These are phyloP conservation scores for Yamadazyma dushanensis DNA, from an alignment of 1,139 yeast genomes.

Conservation along the genomic window DNA sequence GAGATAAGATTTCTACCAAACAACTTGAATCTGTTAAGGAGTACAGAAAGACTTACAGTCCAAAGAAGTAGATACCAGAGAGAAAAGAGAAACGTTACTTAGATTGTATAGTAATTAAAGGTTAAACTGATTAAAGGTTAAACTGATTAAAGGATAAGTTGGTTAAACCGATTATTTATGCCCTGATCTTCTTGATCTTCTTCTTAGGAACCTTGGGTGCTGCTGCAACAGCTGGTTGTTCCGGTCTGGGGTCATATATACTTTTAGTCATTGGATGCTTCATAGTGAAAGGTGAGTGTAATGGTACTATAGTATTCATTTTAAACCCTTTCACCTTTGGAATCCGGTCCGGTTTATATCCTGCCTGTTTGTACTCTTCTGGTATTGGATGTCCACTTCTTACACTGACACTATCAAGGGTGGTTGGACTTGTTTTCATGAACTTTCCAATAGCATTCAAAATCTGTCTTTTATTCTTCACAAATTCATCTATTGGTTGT, in stretches of 20 bases:
- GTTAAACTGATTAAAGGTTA: not conserved
- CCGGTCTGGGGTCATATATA: constrained; percentile 60
- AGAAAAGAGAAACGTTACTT: constrained; percentile 2
- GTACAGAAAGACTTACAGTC: constrained; percentile 57
- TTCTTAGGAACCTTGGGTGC: constrained; percentile 52
- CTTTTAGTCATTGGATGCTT: constrained; percentile 83
- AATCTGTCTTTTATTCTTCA: constrained; percentile 65
- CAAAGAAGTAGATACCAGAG: constrained; percentile 20
- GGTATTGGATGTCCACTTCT: constrained; percentile 58
- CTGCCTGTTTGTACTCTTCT: constrained; percentile 50
- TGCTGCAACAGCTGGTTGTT: constrained; percentile 35
- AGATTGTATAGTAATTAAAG: not conserved
- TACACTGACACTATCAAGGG: constrained; percentile 57
- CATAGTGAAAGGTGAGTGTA: constrained; percentile 74
- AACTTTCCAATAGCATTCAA: constrained; percentile 62
- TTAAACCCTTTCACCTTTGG: constrained; percentile 82
- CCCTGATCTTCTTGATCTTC: constrained; percentile 51
- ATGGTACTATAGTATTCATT: constrained; percentile 84
- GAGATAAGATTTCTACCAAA: constrained; percentile 52
- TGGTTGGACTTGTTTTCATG: constrained; percentile 69
- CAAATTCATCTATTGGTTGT: constrained; percentile 35
- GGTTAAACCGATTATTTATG: too few species aligned
- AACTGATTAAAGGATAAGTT: constrained; percentile 1
- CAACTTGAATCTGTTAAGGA: constrained; percentile 56
- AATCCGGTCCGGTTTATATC: constrained; percentile 57